Conservation (phyloP, 208 protist species). For the Phytomonas sp. region DNA sequence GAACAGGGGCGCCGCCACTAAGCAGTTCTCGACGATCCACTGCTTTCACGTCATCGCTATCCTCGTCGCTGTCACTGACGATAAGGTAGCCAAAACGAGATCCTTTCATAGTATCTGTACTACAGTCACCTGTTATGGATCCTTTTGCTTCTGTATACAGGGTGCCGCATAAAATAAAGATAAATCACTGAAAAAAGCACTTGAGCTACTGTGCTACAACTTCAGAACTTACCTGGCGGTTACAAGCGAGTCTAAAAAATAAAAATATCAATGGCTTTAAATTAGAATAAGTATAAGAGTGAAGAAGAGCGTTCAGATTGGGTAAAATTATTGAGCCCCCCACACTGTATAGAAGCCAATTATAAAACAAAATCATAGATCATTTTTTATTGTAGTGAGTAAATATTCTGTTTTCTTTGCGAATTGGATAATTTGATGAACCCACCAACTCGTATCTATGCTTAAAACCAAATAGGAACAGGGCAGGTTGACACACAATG, state of each 20-base stretch:
- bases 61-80: constrained; percentile 47
- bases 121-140: neutral
- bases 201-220: constrained; percentile 6
- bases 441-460: constrained; percentile 3
- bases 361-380: neutral
- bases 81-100: constrained; percentile 34
- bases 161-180: neutral
- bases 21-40: constrained; percentile 12
- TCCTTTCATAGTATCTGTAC: constrained; percentile 8
- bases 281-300: neutral
- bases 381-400: neutral
- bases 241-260: neutral
- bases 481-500: constrained; percentile 6
- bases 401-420: neutral
- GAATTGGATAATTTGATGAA: neutral
- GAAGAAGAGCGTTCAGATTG: neutral
- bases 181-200: constrained; percentile 6
- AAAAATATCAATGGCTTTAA: neutral
- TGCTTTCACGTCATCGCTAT: constrained; percentile 23
- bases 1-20: constrained; percentile 1
- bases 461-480: constrained; percentile 2
- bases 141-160: constrained; percentile 7
- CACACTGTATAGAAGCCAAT: neutral
- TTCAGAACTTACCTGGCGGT: neutral
- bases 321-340: neutral